Conservation (phyloP, 768 basidiomycete species). For the Lentinula edodes region DNA sequence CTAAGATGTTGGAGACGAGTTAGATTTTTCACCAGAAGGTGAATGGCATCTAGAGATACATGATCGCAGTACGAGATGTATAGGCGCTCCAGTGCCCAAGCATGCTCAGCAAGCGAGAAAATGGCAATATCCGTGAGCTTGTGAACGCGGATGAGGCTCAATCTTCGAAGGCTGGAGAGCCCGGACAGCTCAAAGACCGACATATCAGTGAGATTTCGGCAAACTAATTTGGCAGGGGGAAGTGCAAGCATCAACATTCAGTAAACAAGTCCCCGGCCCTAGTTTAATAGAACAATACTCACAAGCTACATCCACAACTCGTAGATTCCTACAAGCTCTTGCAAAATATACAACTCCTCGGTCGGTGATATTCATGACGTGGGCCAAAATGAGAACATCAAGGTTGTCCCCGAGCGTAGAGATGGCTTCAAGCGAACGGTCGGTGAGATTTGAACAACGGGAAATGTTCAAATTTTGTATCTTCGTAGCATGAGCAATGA, state of each 20-base stretch:
- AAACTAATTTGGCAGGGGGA: constrained; percentile 42
- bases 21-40: constrained; percentile 58
- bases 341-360: constrained; percentile 61
- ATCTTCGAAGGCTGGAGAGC: constrained; percentile 62
- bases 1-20: constrained; percentile 66
- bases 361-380: constrained; percentile 79
- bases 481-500: constrained; percentile 69
- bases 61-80: constrained; percentile 85
- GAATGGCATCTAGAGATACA: constrained; percentile 71
- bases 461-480: constrained; percentile 74
- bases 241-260: not conserved
- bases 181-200: constrained; percentile 75
- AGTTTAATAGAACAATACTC: constrained; percentile 25
- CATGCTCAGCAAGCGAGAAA: constrained; percentile 72
- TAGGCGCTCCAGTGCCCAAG: constrained; percentile 63
- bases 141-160: constrained; percentile 76
- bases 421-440: constrained; percentile 62
- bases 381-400: constrained; percentile 76
- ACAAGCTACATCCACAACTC: constrained; percentile 87
- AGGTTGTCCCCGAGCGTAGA: constrained; percentile 69
- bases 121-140: constrained; percentile 83
- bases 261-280: not conserved
- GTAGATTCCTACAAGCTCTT: constrained; percentile 63
- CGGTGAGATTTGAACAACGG: constrained; percentile 72
- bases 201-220: constrained; percentile 79